phyloP scores from a whole-genome alignment of 768 basidiomycete genomes.

The Hydnum rufescens region DNA sequence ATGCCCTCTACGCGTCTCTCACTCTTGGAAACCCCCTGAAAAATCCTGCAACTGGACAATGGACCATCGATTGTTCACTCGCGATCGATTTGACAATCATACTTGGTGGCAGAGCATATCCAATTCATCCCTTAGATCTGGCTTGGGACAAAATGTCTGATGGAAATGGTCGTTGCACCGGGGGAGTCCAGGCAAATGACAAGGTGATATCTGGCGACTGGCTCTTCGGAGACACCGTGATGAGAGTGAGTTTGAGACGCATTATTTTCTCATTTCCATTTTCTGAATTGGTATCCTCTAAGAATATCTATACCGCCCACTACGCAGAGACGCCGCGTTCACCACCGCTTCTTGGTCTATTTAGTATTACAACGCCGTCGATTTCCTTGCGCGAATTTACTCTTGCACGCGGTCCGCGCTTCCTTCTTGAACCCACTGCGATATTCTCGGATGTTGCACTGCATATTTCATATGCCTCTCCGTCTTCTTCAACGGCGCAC shows the following conservation, averaged over 20 bases:
- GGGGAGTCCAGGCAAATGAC: conserved; percentile 36
- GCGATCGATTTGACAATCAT: conserved; percentile 27
- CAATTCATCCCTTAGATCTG: conserved; percentile 32
- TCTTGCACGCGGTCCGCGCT: neutral
- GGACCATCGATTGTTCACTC: conserved; percentile 32
- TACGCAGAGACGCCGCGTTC: conserved; percentile 19
- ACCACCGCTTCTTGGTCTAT: neutral
- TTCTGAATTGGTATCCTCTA: neutral
- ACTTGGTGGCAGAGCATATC: conserved; percentile 16
- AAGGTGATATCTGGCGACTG: conserved; percentile 37
- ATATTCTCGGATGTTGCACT: neutral
- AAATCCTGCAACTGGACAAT: conserved; percentile 21
- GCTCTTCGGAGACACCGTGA: conserved; percentile 38
- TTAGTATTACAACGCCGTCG: neutral
- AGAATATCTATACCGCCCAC: conserved; percentile 38
- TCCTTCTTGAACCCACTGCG: neutral
- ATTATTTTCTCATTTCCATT: neutral
- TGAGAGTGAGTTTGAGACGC: conserved; percentile 23
- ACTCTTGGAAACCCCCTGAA: conserved; percentile 22
- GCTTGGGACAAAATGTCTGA: conserved; percentile 27
- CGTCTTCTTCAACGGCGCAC: no score
- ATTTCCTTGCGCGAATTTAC: neutral
- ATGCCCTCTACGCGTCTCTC: conserved; percentile 25
- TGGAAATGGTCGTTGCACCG: conserved; percentile 32
- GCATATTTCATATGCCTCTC: neutral